Evolutionary conservation across 2,329 filamentous ascomycete species (phyloP).

Genomic region (Penicillium sp.): DNA sequence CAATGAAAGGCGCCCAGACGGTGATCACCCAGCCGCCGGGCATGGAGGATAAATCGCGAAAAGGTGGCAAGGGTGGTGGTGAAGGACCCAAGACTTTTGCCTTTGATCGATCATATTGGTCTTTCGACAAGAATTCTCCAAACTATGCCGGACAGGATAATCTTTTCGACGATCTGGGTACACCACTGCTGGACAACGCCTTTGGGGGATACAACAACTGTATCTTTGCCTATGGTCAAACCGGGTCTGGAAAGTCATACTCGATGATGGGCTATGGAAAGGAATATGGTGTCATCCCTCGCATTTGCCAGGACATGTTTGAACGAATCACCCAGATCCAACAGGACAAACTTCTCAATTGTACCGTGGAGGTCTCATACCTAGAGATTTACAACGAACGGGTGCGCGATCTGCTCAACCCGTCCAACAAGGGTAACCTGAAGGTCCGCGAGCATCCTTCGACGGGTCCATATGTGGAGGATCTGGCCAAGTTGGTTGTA

Average conservation of each 20-base stretch:
- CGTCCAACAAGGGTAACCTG: conserved; percentile 90
- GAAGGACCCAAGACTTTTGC: conserved; percentile 81
- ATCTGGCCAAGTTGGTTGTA: conserved; percentile 92
- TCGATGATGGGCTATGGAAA: conserved; percentile 99
- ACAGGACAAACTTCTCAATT: conserved; percentile 75
- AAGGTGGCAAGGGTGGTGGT: conserved; percentile 63
- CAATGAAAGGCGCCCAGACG: conserved; percentile 93
- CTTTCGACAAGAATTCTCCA: conserved; percentile 77
- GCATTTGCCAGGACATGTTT: conserved; percentile 98
- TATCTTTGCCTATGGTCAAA: conserved; percentile 99
- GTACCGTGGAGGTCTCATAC: conserved; percentile 97
- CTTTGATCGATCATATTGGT: conserved; percentile 98
- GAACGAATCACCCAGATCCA: conserved; percentile 71
- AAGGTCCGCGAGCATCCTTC: conserved; percentile 98
- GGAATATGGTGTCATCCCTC: conserved; percentile 92
- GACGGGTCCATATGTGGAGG: conserved; percentile 96
- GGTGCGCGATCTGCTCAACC: conserved; percentile 92
- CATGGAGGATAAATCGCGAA: conserved; percentile 53
- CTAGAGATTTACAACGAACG: conserved; percentile 99
- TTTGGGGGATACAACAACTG: conserved; percentile 99
- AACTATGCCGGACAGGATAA: conserved; percentile 90
- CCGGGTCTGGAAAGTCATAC: conserved; percentile 97
- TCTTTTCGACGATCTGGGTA: conserved; percentile 83
- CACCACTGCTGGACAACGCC: conserved; percentile 92
- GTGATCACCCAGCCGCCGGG: conserved; percentile 73